These are phyloP conservation scores for Globisporangium echinulatum DNA, from an alignment of 352 stramenopile species.

Conservation along the genomic window DNA sequence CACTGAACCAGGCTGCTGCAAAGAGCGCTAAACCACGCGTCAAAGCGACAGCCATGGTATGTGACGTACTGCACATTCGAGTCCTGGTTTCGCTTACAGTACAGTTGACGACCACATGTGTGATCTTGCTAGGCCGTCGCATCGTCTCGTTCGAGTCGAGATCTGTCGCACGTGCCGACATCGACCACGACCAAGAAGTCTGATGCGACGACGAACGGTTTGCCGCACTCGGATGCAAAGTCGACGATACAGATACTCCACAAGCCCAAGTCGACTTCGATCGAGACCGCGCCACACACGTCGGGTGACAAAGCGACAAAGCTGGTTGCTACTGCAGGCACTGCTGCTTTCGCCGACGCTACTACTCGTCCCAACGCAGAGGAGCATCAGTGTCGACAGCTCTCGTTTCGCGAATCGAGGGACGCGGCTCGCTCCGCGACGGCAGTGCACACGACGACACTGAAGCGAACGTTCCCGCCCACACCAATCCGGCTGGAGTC, in stretches of 20 bases:
- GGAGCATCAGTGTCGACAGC: not conserved
- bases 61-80: too few species aligned
- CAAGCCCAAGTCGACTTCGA: not conserved
- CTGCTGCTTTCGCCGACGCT: too few species aligned
- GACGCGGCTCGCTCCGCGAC: not conserved
- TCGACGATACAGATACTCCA: not conserved
- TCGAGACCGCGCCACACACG: not conserved
- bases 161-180: not conserved
- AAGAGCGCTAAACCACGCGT: not conserved
- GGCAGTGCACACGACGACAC: too few species aligned
- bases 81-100: not conserved
- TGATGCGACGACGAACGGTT: not conserved
- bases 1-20: not conserved
- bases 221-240: not conserved
- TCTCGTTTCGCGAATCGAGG: not conserved
- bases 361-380: not conserved
- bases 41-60: not conserved
- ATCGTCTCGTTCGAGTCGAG: not conserved
- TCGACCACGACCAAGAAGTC: not conserved
- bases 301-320: not conserved
- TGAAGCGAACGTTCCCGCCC: not conserved
- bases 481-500: not conserved
- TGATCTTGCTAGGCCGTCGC: too few species aligned
- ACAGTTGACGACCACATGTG: not conserved
- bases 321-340: too few species aligned